phyloP scores from a whole-genome alignment of 768 basidiomycete genomes.

The Boletus bicolor region DNA sequence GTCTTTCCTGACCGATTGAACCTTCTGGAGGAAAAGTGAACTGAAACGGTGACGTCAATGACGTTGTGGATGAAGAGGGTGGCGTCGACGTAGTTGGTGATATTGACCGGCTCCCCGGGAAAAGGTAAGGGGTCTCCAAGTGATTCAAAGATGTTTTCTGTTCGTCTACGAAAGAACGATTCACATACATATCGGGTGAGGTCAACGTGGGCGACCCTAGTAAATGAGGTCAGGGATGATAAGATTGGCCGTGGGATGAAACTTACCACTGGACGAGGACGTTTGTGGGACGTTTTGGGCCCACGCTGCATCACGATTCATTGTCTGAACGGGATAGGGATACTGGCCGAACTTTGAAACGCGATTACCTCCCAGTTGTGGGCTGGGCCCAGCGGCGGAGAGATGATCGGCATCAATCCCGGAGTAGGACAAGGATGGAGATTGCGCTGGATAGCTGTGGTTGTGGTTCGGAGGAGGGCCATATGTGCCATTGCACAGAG shows the following conservation, averaged over 20 bases:
- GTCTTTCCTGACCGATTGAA: constrained; percentile 48
- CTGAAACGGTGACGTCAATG: constrained; percentile 64
- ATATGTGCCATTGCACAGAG: constrained; percentile 45
- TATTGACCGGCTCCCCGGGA: constrained; percentile 65
- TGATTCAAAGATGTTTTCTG: constrained; percentile 51
- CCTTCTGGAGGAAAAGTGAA: constrained; percentile 59
- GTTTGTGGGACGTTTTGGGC: constrained; percentile 29
- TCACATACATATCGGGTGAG: constrained; percentile 45
- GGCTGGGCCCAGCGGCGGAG: constrained; percentile 20
- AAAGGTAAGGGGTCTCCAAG: constrained; percentile 58
- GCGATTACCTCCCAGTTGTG: constrained; percentile 41
- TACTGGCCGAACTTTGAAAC: constrained; percentile 53
- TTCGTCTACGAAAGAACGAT: constrained; percentile 50
- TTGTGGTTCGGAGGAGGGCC: constrained; percentile 35
- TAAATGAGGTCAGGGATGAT: constrained; percentile 36
- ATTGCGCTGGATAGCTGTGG: constrained; percentile 43
- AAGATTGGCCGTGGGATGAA: constrained; percentile 27
- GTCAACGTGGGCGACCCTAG: constrained; percentile 56
- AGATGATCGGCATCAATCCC: constrained; percentile 34
- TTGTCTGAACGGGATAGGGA: constrained; percentile 37
- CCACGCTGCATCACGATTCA: constrained; percentile 32
- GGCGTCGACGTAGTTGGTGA: constrained; percentile 66
- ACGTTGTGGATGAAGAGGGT: constrained; percentile 56
- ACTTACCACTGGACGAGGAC: constrained; percentile 31
- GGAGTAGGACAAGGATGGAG: constrained; percentile 43